Base-by-base conservation (phyloP, 2,329 filamentous ascomycete species). In the Biscogniauxia sp. region DNA sequence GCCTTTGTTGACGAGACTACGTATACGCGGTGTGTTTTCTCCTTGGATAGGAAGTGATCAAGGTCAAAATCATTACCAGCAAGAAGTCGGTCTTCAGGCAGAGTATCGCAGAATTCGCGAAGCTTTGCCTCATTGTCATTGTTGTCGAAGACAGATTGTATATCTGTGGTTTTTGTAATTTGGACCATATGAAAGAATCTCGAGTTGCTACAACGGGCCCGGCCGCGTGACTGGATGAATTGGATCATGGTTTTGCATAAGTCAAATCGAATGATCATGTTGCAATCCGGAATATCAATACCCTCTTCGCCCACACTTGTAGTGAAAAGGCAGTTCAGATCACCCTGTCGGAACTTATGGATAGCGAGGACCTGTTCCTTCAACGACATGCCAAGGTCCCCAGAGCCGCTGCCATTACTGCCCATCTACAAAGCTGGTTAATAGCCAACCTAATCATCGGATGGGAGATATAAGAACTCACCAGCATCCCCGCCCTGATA, bases 161-260 rank as follows among this genome's bases (percentile, higher is more conserved):
- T 66, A 55, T 96, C 90, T 0, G 78, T 77, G 13, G 73, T 65
- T 68, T 97, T 97, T 7, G 82, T 84, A 1, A 75, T 71, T 71
- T 98, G 93, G 2, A 92, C 73, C 90, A 99, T 93, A 69, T 91
- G 91, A 37, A 93, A 84, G 73, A 94, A 97, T 64, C 84, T 87
- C 0, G 95, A 98, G 58, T 89, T 83, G 0, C 78, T 75, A 69
- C 92, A 90, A 49, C 95, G 85, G 13, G 95, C 95, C 57, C 95
- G 86, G 0, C 95, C 95, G 64, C 92, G 86, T 15, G 93, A 97
- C 74, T 99, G 95, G 20, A 98, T 88, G 72, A 97, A 98, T 70
- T 96, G 91, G 56, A 98, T 98, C 74, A 97, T 87, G 0, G 94
- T 97, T 11, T 84, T 82, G 75, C 93, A 97, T 2, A 96, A 83